phyloP scores from a whole-genome alignment of 768 basidiomycete genomes.

The Lactifluus volemus region DNA sequence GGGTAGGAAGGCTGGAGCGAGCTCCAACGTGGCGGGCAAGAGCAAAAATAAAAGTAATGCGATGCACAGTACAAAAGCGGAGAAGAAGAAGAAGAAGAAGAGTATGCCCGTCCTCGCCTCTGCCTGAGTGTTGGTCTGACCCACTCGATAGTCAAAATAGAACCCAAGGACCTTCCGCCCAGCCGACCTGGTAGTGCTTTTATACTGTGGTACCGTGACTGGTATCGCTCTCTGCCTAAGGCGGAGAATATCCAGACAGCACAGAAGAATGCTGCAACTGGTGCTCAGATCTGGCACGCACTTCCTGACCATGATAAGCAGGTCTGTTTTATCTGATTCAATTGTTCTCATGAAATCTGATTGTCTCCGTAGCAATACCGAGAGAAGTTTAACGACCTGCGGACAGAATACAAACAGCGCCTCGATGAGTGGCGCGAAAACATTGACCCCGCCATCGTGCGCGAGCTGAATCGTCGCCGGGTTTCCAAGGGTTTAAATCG shows the following conservation, averaged over 20 bases:
- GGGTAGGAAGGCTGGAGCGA: background rate
- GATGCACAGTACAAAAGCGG: background rate
- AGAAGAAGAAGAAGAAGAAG: background rate
- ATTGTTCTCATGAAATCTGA: background rate
- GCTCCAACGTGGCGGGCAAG: background rate
- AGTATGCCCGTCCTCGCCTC: background rate
- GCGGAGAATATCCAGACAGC: accelerated
- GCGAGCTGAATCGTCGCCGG: conserved; percentile 12
- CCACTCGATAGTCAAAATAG: background rate
- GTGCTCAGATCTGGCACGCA: background rate
- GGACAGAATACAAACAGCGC: background rate
- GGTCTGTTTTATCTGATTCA: background rate
- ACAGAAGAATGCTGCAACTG: background rate
- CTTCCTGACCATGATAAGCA: conserved; percentile 14
- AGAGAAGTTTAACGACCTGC: background rate
- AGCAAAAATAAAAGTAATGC: background rate
- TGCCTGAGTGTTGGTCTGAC: background rate
- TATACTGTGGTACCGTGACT: background rate
- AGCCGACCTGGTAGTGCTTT: background rate
- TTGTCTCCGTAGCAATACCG: background rate
- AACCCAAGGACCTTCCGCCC: background rate
- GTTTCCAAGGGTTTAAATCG: background rate
- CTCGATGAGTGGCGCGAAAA: conserved; percentile 4
- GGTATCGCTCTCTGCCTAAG: conserved; percentile 2
- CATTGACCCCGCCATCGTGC: conserved; percentile 1